Base-by-base conservation (phyloP, 2,329 filamentous ascomycete genomes). In the Colletotrichum musae region DNA sequence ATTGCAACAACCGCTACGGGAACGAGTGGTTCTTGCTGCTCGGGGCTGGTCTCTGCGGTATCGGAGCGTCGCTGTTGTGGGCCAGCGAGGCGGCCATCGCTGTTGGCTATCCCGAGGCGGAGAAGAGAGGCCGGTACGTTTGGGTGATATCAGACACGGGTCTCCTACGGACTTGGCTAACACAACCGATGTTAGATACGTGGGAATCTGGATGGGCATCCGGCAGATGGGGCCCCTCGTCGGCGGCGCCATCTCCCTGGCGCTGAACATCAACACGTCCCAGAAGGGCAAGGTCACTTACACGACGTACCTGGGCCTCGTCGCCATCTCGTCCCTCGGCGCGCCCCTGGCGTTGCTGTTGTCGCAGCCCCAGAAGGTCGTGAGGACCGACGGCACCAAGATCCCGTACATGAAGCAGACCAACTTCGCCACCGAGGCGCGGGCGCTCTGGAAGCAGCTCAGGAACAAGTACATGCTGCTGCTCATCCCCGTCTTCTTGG, bases 71-170 rank as follows among this genome's bases (percentile, higher is more conserved):
- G 0, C 74, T 80, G 0, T 73, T 81, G 10, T 82, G 80, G 80
- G 77, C 79, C 0, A 74, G 78, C 0, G 79, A 82, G 41, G 80
- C 78, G 0, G 79, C 79, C 2, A 80, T 81, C 12, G 79, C 77
- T 0, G 85, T 93, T 7, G 84, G 87, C 0, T 93, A 93, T 70
- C 90, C 91, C 0, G 91, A 93, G 70, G 89, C 90, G 0, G 86
- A 86, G 64, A 91, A 91, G 36, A 84, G 87, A 72, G 89, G 88
- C 0, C 66, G 66, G 66, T 69, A 21, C 18, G 66, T 66, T 21
- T 21, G 32, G 32, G 4, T 2, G 1, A 36, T 52, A 2, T 2
- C 3, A n/a, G 2, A 13, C 4, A 5, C 5, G 1, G 16, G 3
- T 21, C 1, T 45, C n/a, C 18, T 18, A 36, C 1, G 6, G 10